A percentile compares a stretch with the other conserved stretches of the same genome.
Evolutionary conservation across 352 stramenopile species (phyloP).

Genomic region (Globisporangium okanoganense): DNA sequence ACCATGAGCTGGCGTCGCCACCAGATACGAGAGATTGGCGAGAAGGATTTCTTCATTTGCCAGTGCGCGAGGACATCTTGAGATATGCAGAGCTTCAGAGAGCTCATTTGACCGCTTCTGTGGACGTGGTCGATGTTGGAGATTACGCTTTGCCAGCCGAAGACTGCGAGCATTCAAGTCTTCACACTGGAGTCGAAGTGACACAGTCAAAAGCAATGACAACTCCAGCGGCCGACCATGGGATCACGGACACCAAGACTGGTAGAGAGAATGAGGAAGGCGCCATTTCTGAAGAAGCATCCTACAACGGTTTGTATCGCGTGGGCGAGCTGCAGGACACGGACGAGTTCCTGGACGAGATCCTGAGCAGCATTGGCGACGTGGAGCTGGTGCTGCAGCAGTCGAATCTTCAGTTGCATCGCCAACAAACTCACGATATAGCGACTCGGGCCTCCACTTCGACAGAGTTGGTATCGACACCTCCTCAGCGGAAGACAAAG

Average conservation of each 20-base stretch:
- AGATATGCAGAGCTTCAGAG: not conserved
- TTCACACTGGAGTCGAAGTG: not conserved
- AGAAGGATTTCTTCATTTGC: not conserved
- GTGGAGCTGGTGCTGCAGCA: conserved; percentile 54
- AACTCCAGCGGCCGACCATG: not conserved
- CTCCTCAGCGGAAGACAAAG: not conserved
- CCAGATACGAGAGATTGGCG: not conserved
- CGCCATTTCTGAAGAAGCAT: not conserved
- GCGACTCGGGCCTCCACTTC: not conserved
- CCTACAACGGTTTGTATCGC: not conserved
- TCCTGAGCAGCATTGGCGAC: conserved; percentile 55
- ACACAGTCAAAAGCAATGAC: no score
- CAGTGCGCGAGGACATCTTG: not conserved
- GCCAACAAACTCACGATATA: not conserved
- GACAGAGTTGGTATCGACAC: not conserved
- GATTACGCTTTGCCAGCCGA: not conserved
- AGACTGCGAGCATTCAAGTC: not conserved
- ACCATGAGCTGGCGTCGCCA: conserved; percentile 9
- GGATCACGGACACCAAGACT: not conserved
- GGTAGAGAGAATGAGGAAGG: not conserved
- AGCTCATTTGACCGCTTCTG: not conserved
- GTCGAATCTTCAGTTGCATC: conserved; percentile 11
- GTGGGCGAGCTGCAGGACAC: conserved; percentile 21
- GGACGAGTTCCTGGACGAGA: conserved; percentile 52
- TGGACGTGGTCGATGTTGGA: not conserved